A percentile compares a stretch with the other conserved stretches of the same genome.
These are phyloP conservation scores for Lycium barbarum DNA, from an alignment of 257 asterid genomes.

Conservation along the genomic window DNA sequence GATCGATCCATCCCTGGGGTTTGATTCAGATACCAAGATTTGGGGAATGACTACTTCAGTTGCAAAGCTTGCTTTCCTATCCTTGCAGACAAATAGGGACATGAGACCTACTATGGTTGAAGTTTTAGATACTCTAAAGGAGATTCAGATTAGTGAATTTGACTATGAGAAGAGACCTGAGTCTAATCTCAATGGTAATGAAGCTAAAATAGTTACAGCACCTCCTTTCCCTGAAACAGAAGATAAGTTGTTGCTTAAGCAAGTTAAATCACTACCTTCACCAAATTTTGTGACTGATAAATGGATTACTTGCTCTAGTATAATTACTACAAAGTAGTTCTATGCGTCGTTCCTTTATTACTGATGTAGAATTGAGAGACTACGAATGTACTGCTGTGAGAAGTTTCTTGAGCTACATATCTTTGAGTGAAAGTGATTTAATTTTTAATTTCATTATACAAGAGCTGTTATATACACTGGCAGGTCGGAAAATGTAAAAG, in stretches of 20 bases:
- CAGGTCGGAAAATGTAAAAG: background rate
- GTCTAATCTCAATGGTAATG: background rate
- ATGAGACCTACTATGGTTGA: slow-evolving; percentile 21
- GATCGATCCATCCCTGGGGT: slow-evolving; percentile 27
- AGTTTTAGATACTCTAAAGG: slow-evolving; percentile 12
- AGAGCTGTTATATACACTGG: background rate
- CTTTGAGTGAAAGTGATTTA: background rate
- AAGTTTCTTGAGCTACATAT: background rate
- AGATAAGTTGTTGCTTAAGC: background rate
- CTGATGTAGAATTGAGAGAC: background rate
- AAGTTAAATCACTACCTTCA: slow-evolving; percentile 4
- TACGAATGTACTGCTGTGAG: background rate
- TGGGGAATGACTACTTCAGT: background rate
- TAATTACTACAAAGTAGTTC: background rate
- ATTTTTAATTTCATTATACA: background rate
- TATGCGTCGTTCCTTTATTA: background rate
- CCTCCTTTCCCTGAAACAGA: background rate
- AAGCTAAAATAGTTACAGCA: background rate
- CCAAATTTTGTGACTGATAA: too few relatives aligned
- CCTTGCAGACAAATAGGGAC: background rate
- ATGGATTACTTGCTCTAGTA: slow-evolving; percentile 22
- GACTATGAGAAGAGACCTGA: background rate
- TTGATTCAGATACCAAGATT: background rate
- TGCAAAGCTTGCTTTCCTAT: slow-evolving; percentile 24
- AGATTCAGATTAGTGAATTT: slow-evolving; percentile 22